Evolutionary conservation across 768 basidiomycete genomes (phyloP).

Genomic region (Tulasnella calospora): DNA sequence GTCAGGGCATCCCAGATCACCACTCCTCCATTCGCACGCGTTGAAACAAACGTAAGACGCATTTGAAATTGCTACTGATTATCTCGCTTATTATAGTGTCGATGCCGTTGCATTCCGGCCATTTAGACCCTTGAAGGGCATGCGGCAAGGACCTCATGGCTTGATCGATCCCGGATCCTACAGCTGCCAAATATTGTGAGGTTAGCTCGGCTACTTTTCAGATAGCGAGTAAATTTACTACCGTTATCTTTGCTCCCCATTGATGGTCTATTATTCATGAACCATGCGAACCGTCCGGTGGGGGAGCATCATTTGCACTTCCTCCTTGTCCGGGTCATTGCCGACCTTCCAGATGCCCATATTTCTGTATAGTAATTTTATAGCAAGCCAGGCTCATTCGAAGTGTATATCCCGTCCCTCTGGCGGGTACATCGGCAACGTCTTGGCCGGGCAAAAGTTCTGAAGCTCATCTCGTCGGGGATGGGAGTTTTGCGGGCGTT

Average conservation of each 20-base stretch:
- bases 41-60: not conserved
- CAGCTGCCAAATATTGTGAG: not conserved
- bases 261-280: slow-evolving; percentile 58
- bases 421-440: not conserved
- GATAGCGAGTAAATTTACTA: slow-evolving; percentile 33
- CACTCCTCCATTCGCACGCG: not conserved
- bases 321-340: slow-evolving; percentile 45
- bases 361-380: slow-evolving; percentile 49
- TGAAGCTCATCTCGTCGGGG: not conserved
- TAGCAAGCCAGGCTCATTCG: slow-evolving; percentile 67
- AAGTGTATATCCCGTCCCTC: slow-evolving; percentile 68
- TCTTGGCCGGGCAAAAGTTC: not conserved
- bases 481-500: not conserved
- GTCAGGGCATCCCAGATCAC: not conserved
- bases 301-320: slow-evolving; percentile 46
- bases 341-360: slow-evolving; percentile 11
- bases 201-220: not conserved
- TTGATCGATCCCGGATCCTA: slow-evolving; percentile 71
- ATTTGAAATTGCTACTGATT: not conserved
- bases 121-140: slow-evolving; percentile 31
- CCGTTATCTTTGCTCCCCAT: slow-evolving; percentile 66
- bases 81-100: not conserved
- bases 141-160: slow-evolving; percentile 66
- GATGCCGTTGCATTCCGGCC: not conserved
- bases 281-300: slow-evolving; percentile 68